Evolutionary conservation across 2,329 filamentous ascomycete species (phyloP), one percentile per base, ranked within the genome.

Genomic region (Epichloe sp.): DNA sequence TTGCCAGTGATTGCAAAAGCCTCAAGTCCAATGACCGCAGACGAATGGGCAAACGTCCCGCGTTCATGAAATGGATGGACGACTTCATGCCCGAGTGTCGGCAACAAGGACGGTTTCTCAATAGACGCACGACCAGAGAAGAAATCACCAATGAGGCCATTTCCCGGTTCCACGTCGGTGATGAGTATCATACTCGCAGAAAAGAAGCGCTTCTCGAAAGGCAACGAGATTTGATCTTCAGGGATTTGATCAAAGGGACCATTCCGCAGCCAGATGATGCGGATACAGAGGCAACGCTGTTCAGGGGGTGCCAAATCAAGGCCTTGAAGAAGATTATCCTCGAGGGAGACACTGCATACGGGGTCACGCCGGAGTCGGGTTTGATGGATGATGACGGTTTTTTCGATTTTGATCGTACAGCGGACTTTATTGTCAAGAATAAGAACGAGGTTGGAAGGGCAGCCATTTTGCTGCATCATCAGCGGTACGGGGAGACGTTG

Each of bases 11-110:
- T 1, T 55, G 56, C n/a, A 62, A 62, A 49, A 67, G 62, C 42
- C 61, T 77, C 52, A 78, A 73, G 37, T 57, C 71, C 21, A 79
- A 78, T 51, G 82, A 86, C 56, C 72, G 79, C 1, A 71, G 73
- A 21, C 74, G 81, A 2, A 71, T 81, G 66, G 62, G 56, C 0
- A 69, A 71, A 41, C 74, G 85, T 0, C 72, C 74, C 0, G 71
- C 80, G 31, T 88, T 80, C 60, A 68, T 69, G 2, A 62, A 63
- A 5, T 90, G 84, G 75, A 62, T 83, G 4, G 71, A 82, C 1
- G 77, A 82, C 5, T 88, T 79, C 55, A 64, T 85, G n/a, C 79
- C 81, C 0, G 59, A 59, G 2, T 76, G 77, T 52, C 67, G 71
- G 1, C 64, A 65, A 1, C 52, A 70, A 23, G 68, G 67, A 0